Conservation (phyloP, 768 basidiomycete genomes). For the Asterophora lycoperdoides region DNA sequence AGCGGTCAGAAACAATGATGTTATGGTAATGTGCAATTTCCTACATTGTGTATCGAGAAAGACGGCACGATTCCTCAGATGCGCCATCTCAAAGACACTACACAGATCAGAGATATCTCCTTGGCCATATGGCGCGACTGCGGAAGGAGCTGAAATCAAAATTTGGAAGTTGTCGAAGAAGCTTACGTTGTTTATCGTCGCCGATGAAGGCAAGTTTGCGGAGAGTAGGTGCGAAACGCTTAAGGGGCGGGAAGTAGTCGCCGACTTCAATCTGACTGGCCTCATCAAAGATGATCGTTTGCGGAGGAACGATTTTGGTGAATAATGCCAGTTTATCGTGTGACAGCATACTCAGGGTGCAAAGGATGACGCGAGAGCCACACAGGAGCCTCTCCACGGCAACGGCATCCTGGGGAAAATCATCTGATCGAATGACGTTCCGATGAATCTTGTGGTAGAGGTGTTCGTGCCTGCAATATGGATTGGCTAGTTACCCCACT, state of each 20-base stretch:
- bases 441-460: constrained; percentile 46
- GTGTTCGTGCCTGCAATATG: constrained; percentile 62
- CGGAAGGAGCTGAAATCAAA: constrained; percentile 12
- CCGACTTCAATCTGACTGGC: constrained; percentile 54
- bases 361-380: constrained; percentile 53
- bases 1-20: not conserved
- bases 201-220: constrained; percentile 49
- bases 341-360: constrained; percentile 65
- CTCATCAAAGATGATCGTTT: constrained; percentile 47
- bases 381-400: constrained; percentile 24
- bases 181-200: constrained; percentile 48
- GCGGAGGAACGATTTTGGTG: constrained; percentile 28
- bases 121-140: constrained; percentile 65
- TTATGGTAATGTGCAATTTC: constrained; percentile 8
- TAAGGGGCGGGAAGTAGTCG: constrained; percentile 38
- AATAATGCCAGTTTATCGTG: constrained; percentile 23
- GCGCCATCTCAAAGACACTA: constrained; percentile 59
- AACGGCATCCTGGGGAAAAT: constrained; percentile 20
- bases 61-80: constrained; percentile 37
- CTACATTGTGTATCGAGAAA: constrained; percentile 64
- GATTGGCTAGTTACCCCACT: not conserved
- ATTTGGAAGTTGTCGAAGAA: constrained; percentile 17
- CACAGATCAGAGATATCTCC: constrained; percentile 45
- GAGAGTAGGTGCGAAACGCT: constrained; percentile 29
- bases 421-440: constrained; percentile 47